Evolutionary conservation across 768 basidiomycete genomes (phyloP).

Genomic region (Dentipellis fragilis): DNA sequence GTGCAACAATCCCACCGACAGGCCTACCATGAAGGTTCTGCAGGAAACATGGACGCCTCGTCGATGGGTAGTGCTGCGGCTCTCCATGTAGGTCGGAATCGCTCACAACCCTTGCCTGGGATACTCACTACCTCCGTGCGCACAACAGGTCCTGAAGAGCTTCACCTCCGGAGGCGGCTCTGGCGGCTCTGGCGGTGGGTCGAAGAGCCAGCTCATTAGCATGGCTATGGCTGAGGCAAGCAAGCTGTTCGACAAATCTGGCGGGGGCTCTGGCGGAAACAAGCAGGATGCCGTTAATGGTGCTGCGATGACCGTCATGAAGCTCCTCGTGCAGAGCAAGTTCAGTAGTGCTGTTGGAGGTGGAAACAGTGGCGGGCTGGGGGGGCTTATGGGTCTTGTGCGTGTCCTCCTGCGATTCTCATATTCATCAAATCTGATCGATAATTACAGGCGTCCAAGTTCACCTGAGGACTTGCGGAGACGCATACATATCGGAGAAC

Average conservation of each 20-base stretch:
- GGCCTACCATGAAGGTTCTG: constrained; percentile 48
- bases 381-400: constrained; percentile 36
- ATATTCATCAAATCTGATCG: neutral
- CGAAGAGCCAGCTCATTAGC: constrained; percentile 60
- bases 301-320: constrained; percentile 80
- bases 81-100: constrained; percentile 37
- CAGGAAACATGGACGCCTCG: constrained; percentile 43
- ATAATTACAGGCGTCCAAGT: constrained; percentile 6
- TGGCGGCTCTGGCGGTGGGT: constrained; percentile 31
- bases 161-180: constrained; percentile 50
- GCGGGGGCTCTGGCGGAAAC: constrained; percentile 50
- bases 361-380: constrained; percentile 59
- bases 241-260: constrained; percentile 64
- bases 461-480: neutral
- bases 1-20: constrained; percentile 51
- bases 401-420: neutral
- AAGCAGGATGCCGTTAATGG: constrained; percentile 82
- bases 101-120: neutral
- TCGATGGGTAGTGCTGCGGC: constrained; percentile 74
- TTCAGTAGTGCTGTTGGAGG: constrained; percentile 45
- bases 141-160: constrained; percentile 45
- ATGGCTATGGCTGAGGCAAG: constrained; percentile 78
- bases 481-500: no score
- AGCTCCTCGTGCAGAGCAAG: constrained; percentile 66
- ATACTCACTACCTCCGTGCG: neutral